These are phyloP conservation scores for Xanthoconium purpureum DNA, from an alignment of 768 basidiomycete species.

Conservation along the genomic window DNA sequence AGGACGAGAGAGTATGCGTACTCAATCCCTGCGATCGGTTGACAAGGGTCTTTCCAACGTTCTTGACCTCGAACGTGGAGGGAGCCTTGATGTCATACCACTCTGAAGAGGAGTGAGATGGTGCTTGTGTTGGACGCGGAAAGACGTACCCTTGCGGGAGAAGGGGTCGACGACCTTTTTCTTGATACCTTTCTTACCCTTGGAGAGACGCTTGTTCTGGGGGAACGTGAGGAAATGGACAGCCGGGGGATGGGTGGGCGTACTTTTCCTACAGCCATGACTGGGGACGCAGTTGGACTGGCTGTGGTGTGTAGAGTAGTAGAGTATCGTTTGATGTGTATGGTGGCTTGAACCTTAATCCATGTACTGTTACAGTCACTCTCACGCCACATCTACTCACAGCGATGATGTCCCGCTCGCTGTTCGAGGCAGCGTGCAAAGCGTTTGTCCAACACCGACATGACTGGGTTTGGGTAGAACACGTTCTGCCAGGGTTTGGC, in stretches of 20 bases:
- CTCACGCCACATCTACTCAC: constrained; percentile 37
- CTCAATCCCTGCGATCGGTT: constrained; percentile 98
- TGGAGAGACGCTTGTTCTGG: constrained; percentile 96
- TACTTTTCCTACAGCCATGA: constrained; percentile 91
- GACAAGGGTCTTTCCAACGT: constrained; percentile 97
- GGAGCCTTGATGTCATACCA: constrained; percentile 99
- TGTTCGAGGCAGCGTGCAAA: constrained; percentile 62
- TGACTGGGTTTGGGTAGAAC: constrained; percentile 64
- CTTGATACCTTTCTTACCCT: constrained; percentile 99
- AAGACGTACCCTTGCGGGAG: constrained; percentile 86
- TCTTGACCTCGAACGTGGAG: constrained; percentile 93
- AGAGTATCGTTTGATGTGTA: constrained; percentile 12
- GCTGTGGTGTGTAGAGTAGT: constrained; percentile 36
- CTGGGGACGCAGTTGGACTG: constrained; percentile 44
- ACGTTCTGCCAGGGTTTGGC: constrained; percentile 45
- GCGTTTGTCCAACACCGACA: constrained; percentile 41
- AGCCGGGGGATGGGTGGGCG: constrained; percentile 17
- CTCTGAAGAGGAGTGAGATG: constrained; percentile 47
- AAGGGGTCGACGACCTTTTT: constrained; percentile 99
- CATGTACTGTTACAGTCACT: constrained; percentile 37
- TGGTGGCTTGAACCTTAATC: constrained; percentile 66
- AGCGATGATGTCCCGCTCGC: constrained; percentile 44
- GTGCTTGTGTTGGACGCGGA: neutral
- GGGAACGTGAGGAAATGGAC: constrained; percentile 1
- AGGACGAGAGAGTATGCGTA: constrained; percentile 44